Conservation (phyloP, 2,329 filamentous ascomycete genomes). For the Xylariomycetidae sp. region DNA sequence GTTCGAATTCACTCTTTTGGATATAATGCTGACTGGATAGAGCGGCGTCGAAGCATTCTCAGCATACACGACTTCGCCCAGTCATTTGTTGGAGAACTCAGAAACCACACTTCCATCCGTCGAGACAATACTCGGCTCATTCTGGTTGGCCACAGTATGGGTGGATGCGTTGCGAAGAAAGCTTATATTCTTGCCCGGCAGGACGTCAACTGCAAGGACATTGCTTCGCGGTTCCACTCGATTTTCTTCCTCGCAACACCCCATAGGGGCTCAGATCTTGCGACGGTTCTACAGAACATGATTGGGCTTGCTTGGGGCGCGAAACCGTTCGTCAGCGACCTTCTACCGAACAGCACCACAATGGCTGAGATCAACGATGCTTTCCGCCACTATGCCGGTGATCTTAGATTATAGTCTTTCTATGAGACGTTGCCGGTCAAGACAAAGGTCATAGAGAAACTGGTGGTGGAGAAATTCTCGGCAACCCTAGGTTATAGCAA, state of each 20-base stretch:
- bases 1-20: conserved; percentile 12
- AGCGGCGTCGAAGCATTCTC: conserved; percentile 10
- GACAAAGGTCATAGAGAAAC: conserved; percentile 19
- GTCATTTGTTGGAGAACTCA: conserved; percentile 25
- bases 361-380: conserved; percentile 38
- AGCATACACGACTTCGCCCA: conserved; percentile 30
- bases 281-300: conserved; percentile 30
- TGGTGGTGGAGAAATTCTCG: conserved; percentile 28
- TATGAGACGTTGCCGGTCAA: conserved; percentile 36
- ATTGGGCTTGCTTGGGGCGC: conserved; percentile 26
- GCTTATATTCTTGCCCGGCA: conserved; percentile 31
- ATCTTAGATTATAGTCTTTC: conserved; percentile 38
- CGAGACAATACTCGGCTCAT: conserved; percentile 30
- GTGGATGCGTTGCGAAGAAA: conserved; percentile 35
- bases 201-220: conserved; percentile 21
- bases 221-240: conserved; percentile 26
- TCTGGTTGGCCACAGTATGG: conserved; percentile 42
- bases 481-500: conserved; percentile 20
- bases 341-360: conserved; percentile 29
- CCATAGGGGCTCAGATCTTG: conserved; percentile 35
- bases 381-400: conserved; percentile 34
- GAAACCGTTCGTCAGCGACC: conserved; percentile 34
- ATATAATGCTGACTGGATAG: conserved; percentile 12
- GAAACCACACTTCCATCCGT: conserved; percentile 22
- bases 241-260: conserved; percentile 38